Evolutionary conservation across 139 green algal genomes (phyloP).

Genomic region (Prasinococcaceae sp.): DNA sequence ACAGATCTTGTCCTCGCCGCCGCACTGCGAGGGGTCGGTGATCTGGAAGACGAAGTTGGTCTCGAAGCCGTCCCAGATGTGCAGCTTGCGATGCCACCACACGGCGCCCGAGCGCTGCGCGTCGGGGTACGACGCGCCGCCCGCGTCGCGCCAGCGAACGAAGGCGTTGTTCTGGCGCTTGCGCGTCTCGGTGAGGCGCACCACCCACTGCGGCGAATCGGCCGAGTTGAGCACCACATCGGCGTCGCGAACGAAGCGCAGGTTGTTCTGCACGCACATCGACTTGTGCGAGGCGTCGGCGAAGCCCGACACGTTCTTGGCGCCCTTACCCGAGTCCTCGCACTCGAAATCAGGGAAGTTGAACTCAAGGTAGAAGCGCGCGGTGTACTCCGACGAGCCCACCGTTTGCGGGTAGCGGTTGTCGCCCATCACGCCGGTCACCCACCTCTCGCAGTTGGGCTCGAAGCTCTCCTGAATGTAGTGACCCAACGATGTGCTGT

Average conservation of each 20-base stretch:
- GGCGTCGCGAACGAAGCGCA: conserved; percentile 15
- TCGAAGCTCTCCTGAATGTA: conserved; percentile 1
- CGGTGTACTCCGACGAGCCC: conserved; percentile 11
- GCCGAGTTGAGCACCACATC: conserved; percentile 6
- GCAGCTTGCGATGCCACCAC: conserved; percentile 15
- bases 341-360: conserved; percentile 15
- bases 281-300: conserved; percentile 1
- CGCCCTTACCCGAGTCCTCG: background rate
- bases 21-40: conserved; percentile 12
- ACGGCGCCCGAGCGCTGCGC: conserved; percentile 12
- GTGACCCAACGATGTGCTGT: background rate
- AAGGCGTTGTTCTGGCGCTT: conserved; percentile 2
- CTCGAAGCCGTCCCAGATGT: conserved; percentile 16
- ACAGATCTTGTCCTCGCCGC: conserved; percentile 14
- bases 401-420: conserved; percentile 16
- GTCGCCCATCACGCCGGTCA: conserved; percentile 13
- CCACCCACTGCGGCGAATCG: conserved; percentile 2
- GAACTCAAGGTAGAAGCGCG: conserved; percentile 9
- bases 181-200: conserved; percentile 14
- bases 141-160: conserved; percentile 1
- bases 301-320: background rate
- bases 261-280: conserved; percentile 12
- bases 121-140: background rate
- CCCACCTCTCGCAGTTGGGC: conserved; percentile 8
- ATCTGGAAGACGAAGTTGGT: conserved; percentile 16